phyloP scores from a whole-genome alignment of 768 basidiomycete species.

The Leccinum fibrillosum region DNA sequence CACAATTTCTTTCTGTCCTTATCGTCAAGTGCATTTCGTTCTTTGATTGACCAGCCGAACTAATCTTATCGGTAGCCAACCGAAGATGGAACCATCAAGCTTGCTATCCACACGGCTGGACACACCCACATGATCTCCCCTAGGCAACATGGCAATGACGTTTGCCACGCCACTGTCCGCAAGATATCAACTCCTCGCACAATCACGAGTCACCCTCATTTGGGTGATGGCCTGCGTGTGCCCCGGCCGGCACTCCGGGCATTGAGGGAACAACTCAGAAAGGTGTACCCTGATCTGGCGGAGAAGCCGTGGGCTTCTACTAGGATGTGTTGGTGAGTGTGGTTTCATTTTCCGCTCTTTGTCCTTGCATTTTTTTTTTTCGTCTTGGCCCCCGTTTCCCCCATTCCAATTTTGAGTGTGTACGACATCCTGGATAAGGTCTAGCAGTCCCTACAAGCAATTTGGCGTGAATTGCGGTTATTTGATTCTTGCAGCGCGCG shows the following conservation, averaged over 20 bases:
- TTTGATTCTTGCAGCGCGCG: neutral
- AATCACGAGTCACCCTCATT: conserved; percentile 52
- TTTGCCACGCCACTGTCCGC: conserved; percentile 9
- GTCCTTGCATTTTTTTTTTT: neutral
- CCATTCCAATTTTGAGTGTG: neutral
- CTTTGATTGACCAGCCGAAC: neutral
- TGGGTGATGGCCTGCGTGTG: conserved; percentile 55
- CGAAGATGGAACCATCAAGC: conserved; percentile 65
- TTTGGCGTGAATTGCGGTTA: neutral
- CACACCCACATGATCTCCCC: conserved; percentile 44
- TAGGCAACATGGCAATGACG: conserved; percentile 1
- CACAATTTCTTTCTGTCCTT: neutral
- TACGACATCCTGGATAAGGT: neutral
- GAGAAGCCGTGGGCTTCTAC: conserved; percentile 69
- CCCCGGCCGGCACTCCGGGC: conserved; percentile 51
- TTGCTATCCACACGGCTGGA: conserved; percentile 75
- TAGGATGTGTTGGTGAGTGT: conserved; percentile 83
- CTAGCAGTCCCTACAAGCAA: neutral
- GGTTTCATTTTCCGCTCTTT: neutral
- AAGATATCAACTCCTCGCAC: conserved; percentile 77
- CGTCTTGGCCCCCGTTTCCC: neutral
- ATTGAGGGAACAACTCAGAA: conserved; percentile 50
- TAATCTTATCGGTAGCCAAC: conserved; percentile 50
- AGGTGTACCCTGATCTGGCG: conserved; percentile 75
- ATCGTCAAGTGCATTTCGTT: neutral